A percentile compares a stretch with the other conserved stretches of the same genome.
Evolutionary conservation across 2,329 filamentous ascomycete genomes (phyloP).

Genomic region (Dothistroma septosporum): DNA sequence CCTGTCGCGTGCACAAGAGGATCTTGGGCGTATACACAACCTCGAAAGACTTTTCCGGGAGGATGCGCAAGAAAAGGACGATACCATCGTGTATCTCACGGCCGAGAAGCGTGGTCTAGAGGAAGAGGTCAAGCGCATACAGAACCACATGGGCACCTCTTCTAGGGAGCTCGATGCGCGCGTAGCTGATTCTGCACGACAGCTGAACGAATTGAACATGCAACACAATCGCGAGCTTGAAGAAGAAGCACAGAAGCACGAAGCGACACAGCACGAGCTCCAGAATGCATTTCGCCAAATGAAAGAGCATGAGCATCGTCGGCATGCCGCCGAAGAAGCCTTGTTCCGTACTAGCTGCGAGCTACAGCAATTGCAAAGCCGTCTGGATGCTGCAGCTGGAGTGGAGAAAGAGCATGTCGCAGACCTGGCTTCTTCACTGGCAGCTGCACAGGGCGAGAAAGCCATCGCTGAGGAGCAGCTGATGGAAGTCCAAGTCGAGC

Average conservation of each 20-base stretch:
- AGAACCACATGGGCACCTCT: background rate
- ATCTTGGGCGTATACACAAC: background rate
- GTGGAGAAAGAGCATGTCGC: slow-evolving; percentile 6
- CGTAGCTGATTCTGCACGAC: slow-evolving; percentile 13
- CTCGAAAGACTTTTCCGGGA: background rate
- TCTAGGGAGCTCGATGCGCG: slow-evolving; percentile 32
- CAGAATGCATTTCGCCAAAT: slow-evolving; percentile 16
- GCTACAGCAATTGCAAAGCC: slow-evolving; percentile 6
- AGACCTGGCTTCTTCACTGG: slow-evolving; percentile 4
- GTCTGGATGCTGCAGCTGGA: background rate
- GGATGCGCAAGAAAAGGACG: slow-evolving; percentile 4
- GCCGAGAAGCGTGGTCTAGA: background rate
- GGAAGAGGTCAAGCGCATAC: slow-evolving; percentile 4
- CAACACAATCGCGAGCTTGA: slow-evolving; percentile 27
- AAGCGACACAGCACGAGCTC: slow-evolving; percentile 23
- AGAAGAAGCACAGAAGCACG: slow-evolving; percentile 22
- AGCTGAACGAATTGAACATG: slow-evolving; percentile 18
- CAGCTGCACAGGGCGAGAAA: slow-evolving; percentile 7
- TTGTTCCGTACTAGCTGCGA: slow-evolving; percentile 4
- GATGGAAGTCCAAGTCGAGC: background rate
- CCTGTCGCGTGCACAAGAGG: background rate
- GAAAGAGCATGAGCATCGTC: slow-evolving; percentile 16
- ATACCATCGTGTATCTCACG: background rate
- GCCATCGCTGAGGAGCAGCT: slow-evolving; percentile 5
- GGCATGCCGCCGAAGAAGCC: slow-evolving; percentile 4